Evolutionary conservation across 768 basidiomycete genomes (phyloP).

Genomic region (Cystobasidium ongulense): DNA sequence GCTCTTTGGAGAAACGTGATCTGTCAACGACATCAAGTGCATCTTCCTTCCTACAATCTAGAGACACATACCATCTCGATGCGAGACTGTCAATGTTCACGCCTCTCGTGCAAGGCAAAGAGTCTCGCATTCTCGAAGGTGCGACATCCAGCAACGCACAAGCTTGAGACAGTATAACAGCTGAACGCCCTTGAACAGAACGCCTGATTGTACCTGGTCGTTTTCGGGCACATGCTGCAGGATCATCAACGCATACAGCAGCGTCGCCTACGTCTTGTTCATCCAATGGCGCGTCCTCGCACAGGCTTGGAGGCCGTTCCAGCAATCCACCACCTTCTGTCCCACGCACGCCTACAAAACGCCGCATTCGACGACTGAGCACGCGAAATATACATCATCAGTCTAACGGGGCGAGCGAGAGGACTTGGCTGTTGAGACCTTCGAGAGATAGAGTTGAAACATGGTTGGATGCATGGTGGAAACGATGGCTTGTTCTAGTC

Average conservation of each 20-base stretch:
- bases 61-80: neutral
- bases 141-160: neutral
- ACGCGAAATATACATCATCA: neutral
- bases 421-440: conserved; percentile 42
- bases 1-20: neutral
- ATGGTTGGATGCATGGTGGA: conserved; percentile 47
- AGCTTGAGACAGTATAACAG: neutral
- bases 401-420: conserved; percentile 8
- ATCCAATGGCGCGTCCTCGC: neutral
- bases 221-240: conserved; percentile 1
- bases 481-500: conserved; percentile 46
- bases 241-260: neutral
- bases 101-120: conserved; percentile 21
- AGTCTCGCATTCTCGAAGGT: conserved; percentile 20
- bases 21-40: neutral
- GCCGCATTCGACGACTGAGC: conserved; percentile 4
- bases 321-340: neutral
- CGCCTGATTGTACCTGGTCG: conserved; percentile 14
- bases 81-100: conserved; percentile 14
- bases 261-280: neutral
- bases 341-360: neutral
- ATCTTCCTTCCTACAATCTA: neutral
- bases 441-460: conserved; percentile 44
- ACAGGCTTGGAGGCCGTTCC: neutral
- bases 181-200: neutral